Evolutionary conservation across 2,329 filamentous ascomycete genomes (phyloP).

Genomic region (Colletotrichum cordylinicola): DNA sequence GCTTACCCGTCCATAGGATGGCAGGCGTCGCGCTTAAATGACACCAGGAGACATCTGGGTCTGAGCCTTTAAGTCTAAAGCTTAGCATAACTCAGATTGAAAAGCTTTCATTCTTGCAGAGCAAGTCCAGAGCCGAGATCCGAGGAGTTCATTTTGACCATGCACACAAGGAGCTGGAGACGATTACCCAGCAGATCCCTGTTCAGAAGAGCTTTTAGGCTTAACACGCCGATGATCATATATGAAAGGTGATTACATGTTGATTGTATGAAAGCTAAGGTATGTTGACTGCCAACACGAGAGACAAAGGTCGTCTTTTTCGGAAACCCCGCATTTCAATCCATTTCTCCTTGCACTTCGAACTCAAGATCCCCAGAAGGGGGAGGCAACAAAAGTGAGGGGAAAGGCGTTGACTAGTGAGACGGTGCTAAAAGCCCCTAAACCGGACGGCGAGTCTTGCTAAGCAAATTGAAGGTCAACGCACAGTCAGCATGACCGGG

Average conservation of each 20-base stretch:
- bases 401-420: background rate
- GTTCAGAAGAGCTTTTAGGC: background rate
- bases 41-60: background rate
- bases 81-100: background rate
- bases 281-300: background rate
- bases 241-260: rapidly evolving
- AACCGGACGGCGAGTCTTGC: background rate
- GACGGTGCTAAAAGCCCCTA: background rate
- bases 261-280: background rate
- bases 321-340: background rate
- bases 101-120: background rate
- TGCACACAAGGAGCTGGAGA: background rate
- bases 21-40: background rate
- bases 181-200: background rate
- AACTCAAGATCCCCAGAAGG: background rate
- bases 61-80: background rate
- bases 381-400: background rate
- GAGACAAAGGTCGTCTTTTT: background rate
- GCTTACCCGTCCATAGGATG: background rate
- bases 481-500: background rate
- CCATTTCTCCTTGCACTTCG: background rate
- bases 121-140: background rate
- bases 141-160: background rate
- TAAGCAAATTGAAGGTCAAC: background rate
- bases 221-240: background rate